Base-by-base conservation (phyloP, 2,329 filamentous ascomycete genomes). In the Chaetomiaceae sp. region DNA sequence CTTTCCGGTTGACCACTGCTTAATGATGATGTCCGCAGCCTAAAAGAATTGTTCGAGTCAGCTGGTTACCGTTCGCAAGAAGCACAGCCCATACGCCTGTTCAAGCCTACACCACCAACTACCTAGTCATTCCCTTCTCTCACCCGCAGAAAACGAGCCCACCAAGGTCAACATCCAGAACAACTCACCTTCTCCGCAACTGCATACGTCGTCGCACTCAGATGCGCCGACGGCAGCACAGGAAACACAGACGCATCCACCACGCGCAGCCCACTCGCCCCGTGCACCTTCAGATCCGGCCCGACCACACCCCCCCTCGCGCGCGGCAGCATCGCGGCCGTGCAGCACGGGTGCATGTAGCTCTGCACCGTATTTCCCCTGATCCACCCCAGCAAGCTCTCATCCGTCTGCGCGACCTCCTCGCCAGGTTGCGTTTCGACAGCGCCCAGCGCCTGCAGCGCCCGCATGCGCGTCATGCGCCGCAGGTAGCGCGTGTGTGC, bases 401-500 rank as follows among this genome's bases (percentile, higher is more conserved):
- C 60, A 1, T 63, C 60, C 17, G 52, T 60, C 4, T 45, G 55
- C n/a, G 68, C 58, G 8, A 61, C 55, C 1, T 57, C 56, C 0
- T 68, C 65, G 51, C 45, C 72, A 70, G 27, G 63, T 60, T 3
- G 65, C 62, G 9, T 52, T 56, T 22, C 66, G n/a, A 62, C n/a
- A 34, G 49, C 20, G 52, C 52, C 27, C 66, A 64, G 6, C 53
- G 53, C 3, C 60, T 56, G 2, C 20, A 56, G 27, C 42, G 52
- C 38, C 15, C 50, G 55, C 15, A 46, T 29, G 0, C 67, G 62
- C 15, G 66, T 63, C 50, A 66, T 67, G 20, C 65, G 65, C 4
- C 67, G 55, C 6, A 68, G 62, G 30, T 62, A 58, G 19, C 59
- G 61, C 38, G 76, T 69, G 17, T n/a, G n/a, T n/a, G n/a, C n/a